Percentiles rank a stretch among this genome's conserved stretches.
phyloP scores from a whole-genome alignment of 2,329 filamentous ascomycete species.

The Tolypocladium ophioglossoides region DNA sequence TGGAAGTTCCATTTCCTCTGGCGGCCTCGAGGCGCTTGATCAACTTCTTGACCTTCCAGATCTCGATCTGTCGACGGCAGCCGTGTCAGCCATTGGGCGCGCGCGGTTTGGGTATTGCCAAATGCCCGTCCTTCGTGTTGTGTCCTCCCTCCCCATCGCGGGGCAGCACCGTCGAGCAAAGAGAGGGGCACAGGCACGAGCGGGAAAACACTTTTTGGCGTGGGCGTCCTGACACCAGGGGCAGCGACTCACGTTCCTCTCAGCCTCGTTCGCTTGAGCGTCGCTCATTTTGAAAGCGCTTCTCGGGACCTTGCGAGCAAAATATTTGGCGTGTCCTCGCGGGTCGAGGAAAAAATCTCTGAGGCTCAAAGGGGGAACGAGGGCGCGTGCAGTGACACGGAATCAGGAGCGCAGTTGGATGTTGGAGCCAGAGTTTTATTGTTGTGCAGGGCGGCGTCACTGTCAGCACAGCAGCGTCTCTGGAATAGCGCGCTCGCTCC shows the following conservation, averaged over 20 bases:
- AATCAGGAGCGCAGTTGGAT: constrained; percentile 11
- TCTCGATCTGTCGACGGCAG: constrained; percentile 45
- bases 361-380: constrained; percentile 3
- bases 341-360: constrained; percentile 5
- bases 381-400: constrained; percentile 5
- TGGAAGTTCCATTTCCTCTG: constrained; percentile 95
- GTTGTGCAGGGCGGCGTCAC: background rate
- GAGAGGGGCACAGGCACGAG: constrained; percentile 12
- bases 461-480: background rate
- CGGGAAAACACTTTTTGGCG: constrained; percentile 6
- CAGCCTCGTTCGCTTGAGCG: constrained; percentile 79
- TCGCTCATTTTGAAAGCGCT: constrained; percentile 64
- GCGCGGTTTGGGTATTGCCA: background rate
- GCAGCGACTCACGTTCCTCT: constrained; percentile 69
- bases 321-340: constrained; percentile 11
- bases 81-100: constrained; percentile 9
- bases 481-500: background rate
- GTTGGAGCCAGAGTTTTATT: constrained; percentile 14
- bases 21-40: constrained; percentile 98
- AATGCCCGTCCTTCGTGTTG: background rate
- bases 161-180: constrained; percentile 14
- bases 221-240: background rate
- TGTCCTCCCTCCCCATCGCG: constrained; percentile 12
- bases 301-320: constrained; percentile 12
- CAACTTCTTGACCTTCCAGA: constrained; percentile 99